These are phyloP conservation scores for Acarospora socialis DNA, from an alignment of 2,329 filamentous ascomycete genomes.

Conservation along the genomic window DNA sequence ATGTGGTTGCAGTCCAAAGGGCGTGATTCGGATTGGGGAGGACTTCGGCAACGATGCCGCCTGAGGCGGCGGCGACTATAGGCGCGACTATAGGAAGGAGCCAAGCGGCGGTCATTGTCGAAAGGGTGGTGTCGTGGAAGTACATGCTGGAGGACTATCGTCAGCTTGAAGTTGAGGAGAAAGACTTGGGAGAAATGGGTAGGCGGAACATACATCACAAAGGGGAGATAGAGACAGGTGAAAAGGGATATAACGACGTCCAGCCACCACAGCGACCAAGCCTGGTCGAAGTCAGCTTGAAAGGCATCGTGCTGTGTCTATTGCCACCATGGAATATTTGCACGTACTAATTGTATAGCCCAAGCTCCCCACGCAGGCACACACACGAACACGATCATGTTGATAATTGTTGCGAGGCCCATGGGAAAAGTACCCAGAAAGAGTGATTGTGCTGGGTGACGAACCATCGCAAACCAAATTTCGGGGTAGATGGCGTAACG, in stretches of 20 bases:
- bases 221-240: conserved; percentile 39
- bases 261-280: conserved; percentile 40
- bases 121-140: conserved; percentile 23
- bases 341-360: conserved; percentile 30
- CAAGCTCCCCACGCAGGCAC: conserved; percentile 45
- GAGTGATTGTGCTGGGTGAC: conserved; percentile 51
- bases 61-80: conserved; percentile 50
- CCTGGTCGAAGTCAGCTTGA: no score
- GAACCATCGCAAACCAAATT: conserved; percentile 52
- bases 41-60: conserved; percentile 48
- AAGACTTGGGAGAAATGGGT: neutral
- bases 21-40: conserved; percentile 41
- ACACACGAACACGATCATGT: conserved; percentile 48
- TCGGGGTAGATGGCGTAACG: conserved; percentile 52
- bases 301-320: no score
- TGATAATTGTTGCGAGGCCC: conserved; percentile 53
- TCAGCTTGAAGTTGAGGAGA: neutral
- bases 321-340: neutral
- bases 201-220: conserved; percentile 35
- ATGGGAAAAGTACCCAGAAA: conserved; percentile 57
- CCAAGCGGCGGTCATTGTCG: conserved; percentile 49
- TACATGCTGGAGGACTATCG: conserved; percentile 15
- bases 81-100: conserved; percentile 53
- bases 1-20: conserved; percentile 47
- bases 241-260: conserved; percentile 33